A percentile compares a stretch with the other conserved stretches of the same genome.
Conservation (phyloP, 2,329 filamentous ascomycete genomes). For the Xylaria sp. region DNA sequence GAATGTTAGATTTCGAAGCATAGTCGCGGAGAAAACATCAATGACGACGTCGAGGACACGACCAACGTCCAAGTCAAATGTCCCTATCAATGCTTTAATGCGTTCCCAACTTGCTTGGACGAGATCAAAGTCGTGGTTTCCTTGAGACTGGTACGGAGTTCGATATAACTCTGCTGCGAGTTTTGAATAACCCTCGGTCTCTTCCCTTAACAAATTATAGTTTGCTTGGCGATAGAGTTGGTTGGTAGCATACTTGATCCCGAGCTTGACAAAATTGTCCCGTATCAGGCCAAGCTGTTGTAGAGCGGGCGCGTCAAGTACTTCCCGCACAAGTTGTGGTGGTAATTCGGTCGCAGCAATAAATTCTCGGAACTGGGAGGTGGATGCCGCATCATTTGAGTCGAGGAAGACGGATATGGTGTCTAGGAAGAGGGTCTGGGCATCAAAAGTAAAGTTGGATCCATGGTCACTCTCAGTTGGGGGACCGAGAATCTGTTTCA, state of each 20-base stretch:
- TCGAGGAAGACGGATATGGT: constrained; percentile 83
- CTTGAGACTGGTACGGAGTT: constrained; percentile 73
- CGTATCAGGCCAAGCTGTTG: constrained; percentile 82
- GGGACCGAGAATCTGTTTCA: constrained; percentile 78
- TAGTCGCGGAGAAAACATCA: constrained; percentile 91
- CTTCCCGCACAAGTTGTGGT: constrained; percentile 76
- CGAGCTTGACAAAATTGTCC: constrained; percentile 83
- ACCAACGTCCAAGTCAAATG: constrained; percentile 96
- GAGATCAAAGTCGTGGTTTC: constrained; percentile 77
- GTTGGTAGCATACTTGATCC: constrained; percentile 91
- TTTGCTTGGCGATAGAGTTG: constrained; percentile 94
- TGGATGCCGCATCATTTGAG: constrained; percentile 66
- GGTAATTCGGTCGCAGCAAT: constrained; percentile 79
- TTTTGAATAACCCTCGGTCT: constrained; percentile 97
- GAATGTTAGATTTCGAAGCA: constrained; percentile 93
- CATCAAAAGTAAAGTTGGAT: constrained; percentile 64
- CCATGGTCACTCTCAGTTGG: constrained; percentile 61
- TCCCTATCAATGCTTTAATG: constrained; percentile 93
- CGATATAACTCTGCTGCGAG: constrained; percentile 95
- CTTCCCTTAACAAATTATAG: constrained; percentile 94
- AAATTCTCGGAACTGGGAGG: constrained; percentile 70
- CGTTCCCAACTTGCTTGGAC: constrained; percentile 89
- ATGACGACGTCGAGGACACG: constrained; percentile 93
- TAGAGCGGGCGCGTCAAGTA: constrained; percentile 83
- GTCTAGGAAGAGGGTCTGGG: constrained; percentile 81